These are phyloP conservation scores for Arachnomyces sp. DNA, from an alignment of 2,329 filamentous ascomycete genomes.

Conservation along the genomic window DNA sequence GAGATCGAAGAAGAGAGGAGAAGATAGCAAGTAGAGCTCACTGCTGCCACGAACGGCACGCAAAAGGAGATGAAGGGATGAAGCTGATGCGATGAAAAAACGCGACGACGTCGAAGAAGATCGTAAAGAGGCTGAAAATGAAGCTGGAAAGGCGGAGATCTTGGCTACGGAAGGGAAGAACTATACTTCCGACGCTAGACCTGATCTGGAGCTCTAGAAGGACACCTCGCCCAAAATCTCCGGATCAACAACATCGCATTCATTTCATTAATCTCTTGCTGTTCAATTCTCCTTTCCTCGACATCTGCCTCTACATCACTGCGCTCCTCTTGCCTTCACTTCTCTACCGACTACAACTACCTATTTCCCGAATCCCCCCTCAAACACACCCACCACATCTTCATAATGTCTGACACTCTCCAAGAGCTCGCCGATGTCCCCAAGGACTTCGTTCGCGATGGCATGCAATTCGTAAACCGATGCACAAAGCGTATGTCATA, in stretches of 20 bases:
- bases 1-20: no score
- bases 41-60: no score
- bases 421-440: conserved; percentile 54
- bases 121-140: background rate
- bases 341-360: background rate
- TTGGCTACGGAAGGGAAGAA: background rate
- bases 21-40: no score
- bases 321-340: background rate
- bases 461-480: conserved; percentile 40
- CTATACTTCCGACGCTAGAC: conserved; percentile 1
- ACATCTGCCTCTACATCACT: background rate
- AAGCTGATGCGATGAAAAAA: no score
- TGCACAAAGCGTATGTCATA: conserved; percentile 40
- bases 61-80: no score
- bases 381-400: background rate
- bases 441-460: conserved; percentile 45
- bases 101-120: background rate
- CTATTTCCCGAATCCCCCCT: background rate
- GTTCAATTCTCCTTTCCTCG: background rate
- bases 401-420: conserved; percentile 48
- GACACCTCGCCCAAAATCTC: conserved; percentile 3
- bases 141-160: background rate
- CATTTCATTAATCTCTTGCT: no score
- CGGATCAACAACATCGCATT: no score
- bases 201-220: conserved; percentile 4